These are phyloP conservation scores for Teunomyces gatunensis DNA, from an alignment of 805 yeast genomes.

Conservation along the genomic window DNA sequence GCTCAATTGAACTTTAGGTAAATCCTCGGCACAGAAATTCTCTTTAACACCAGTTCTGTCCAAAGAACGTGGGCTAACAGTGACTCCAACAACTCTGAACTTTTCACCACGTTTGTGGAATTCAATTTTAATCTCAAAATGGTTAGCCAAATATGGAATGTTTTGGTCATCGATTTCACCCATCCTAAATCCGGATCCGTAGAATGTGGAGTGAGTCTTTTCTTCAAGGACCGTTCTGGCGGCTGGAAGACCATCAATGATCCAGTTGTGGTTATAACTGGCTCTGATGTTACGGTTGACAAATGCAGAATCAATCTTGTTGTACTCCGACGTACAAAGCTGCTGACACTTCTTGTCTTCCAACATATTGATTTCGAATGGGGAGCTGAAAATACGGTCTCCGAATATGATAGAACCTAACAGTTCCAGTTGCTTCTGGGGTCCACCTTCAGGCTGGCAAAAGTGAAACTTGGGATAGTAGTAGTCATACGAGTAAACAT, in stretches of 20 bases:
- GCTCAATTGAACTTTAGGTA: conserved; percentile 45
- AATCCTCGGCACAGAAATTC: conserved; percentile 29
- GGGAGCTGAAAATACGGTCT: conserved; percentile 91
- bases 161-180: conserved; percentile 64
- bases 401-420: conserved; percentile 93
- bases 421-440: conserved; percentile 76
- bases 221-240: conserved; percentile 61
- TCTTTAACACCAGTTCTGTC: conserved; percentile 29
- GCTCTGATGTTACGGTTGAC: conserved; percentile 77
- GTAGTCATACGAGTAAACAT: conserved; percentile 74
- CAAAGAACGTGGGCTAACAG: conserved; percentile 66
- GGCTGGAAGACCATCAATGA: conserved; percentile 92
- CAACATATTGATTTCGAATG: conserved; percentile 77
- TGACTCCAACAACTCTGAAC: conserved; percentile 88
- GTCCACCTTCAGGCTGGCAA: conserved; percentile 71
- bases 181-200: conserved; percentile 78
- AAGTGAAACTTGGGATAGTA: conserved; percentile 82
- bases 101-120: conserved; percentile 72
- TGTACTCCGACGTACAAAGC: conserved; percentile 64
- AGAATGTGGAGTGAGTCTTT: conserved; percentile 59
- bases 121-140: conserved; percentile 74
- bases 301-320: conserved; percentile 66
- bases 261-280: conserved; percentile 88
- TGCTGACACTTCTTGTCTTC: conserved; percentile 63
- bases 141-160: conserved; percentile 69